These are phyloP conservation scores for Kappamyces sp. DNA, from an alignment of 192 early-diverging fungal genomes.

Conservation along the genomic window DNA sequence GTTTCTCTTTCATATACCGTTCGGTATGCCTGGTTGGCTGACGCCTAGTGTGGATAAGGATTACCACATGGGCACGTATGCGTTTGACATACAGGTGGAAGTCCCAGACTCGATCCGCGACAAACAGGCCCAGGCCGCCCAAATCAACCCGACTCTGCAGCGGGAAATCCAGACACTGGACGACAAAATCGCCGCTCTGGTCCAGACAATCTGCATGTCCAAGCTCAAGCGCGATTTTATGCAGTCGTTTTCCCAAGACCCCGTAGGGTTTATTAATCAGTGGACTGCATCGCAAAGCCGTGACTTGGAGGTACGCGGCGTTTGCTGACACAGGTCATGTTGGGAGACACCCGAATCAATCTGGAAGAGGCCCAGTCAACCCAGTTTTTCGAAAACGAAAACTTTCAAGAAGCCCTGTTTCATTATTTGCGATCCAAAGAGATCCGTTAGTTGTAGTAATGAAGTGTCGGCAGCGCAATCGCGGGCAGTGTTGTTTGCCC, in stretches of 20 bases:
- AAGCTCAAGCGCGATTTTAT: constrained; percentile 92
- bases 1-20: constrained; percentile 87
- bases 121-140: constrained; percentile 40
- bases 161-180: constrained; percentile 37
- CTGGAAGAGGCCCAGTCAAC: constrained; percentile 64
- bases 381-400: constrained; percentile 68
- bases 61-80: constrained; percentile 65
- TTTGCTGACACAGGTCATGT: constrained; percentile 44
- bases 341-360: constrained; percentile 71
- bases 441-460: neutral
- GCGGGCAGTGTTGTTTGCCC: no score
- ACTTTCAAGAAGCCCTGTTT: constrained; percentile 86
- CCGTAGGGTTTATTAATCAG: constrained; percentile 82
- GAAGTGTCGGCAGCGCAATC: no score
- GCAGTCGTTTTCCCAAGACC: constrained; percentile 76
- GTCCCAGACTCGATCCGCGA: constrained; percentile 66
- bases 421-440: constrained; percentile 61
- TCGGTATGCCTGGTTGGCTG: constrained; percentile 35
- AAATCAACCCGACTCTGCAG: constrained; percentile 16
- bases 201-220: constrained; percentile 79
- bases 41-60: constrained; percentile 61
- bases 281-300: constrained; percentile 91
- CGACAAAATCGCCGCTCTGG: constrained; percentile 65
- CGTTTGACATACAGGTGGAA: constrained; percentile 91
- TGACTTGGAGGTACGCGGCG: constrained; percentile 71